Evolutionary conservation across 1,139 yeast species (phyloP), one percentile per base, ranked within the genome.

Genomic region (Yamadazyma blattariae): DNA sequence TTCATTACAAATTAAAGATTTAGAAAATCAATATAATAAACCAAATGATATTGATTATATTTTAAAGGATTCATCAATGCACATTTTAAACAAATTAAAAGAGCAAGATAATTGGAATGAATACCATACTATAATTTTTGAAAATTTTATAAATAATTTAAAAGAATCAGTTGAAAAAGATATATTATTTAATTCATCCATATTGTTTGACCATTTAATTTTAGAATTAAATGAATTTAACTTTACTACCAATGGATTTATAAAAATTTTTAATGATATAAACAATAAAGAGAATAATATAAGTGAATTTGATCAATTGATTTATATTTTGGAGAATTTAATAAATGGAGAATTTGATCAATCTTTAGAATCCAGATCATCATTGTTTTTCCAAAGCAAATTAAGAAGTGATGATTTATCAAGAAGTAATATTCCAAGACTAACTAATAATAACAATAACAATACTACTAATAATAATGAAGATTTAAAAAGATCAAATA

Each of bases 51-150:
- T 79, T 14, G 84, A 81, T 41, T 53, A 61, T 24, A 68, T 78
- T 2, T 50, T 77, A 30, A 50, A 58, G 27, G 66, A 68, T 32
- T 65, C 77, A 3, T 53, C 72, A 8, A 52, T 55, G n/a, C 65
- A 67, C 35, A 67, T 73, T 2, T 50, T 75, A 22, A 59, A 59
- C 25, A 64, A 68, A 36, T 54, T 82, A 14, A 52, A 62, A 32
- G 81, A 79, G 37, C 56, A 69, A 44, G 82, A 77, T 29, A 63
- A 71, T 4, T 83, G 90, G 89, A 45, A 61, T 10, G 63, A 60
- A 0, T 47, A 54, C 27, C 75, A 76, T 50, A 59, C 72, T 2
- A 37, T 50, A 0, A 42, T 67, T 1, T 76, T 71, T 39, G 67
- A 72, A n/a, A 51, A 55, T 5, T 54, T 64, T 28, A 50, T 79